These are phyloP conservation scores for Metarhizium anisopliae DNA, from an alignment of 2,329 filamentous ascomycete species.

Conservation along the genomic window DNA sequence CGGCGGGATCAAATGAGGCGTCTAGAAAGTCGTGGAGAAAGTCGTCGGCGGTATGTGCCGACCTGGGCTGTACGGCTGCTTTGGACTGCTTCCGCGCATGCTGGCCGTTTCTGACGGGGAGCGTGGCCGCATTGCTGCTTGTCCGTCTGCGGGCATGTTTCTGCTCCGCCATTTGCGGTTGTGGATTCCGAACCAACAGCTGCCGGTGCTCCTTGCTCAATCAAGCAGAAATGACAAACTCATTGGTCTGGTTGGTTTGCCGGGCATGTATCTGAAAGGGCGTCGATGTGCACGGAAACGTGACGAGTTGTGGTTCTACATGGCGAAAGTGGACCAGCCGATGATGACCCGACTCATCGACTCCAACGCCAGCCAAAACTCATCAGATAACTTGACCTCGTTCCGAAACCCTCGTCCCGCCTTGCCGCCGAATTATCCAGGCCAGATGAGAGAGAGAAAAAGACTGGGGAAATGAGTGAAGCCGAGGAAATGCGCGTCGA, in stretches of 20 bases:
- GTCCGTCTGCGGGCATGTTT: constrained; percentile 33
- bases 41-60: constrained; percentile 60
- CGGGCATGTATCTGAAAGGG: not conserved
- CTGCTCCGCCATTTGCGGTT: constrained; percentile 19
- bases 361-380: not conserved
- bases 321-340: not conserved
- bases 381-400: not conserved
- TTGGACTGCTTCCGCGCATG: constrained; percentile 29
- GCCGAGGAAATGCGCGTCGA: constrained; percentile 51
- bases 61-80: constrained; percentile 36
- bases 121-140: constrained; percentile 30
- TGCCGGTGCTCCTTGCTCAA: not conserved
- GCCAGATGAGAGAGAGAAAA: not conserved
- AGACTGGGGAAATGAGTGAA: constrained; percentile 31
- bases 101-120: constrained; percentile 27
- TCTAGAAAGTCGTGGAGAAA: constrained; percentile 67
- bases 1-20: constrained; percentile 70
- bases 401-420: not conserved
- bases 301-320: not conserved
- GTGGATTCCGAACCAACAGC: not conserved
- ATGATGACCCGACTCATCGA: constrained; percentile 3
- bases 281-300: not conserved
- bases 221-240: too few species aligned
- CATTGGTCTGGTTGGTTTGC: too few species aligned
- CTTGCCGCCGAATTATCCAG: not conserved